Base-by-base conservation (phyloP, 2,329 filamentous ascomycete species). In the Verticillium longisporum region DNA sequence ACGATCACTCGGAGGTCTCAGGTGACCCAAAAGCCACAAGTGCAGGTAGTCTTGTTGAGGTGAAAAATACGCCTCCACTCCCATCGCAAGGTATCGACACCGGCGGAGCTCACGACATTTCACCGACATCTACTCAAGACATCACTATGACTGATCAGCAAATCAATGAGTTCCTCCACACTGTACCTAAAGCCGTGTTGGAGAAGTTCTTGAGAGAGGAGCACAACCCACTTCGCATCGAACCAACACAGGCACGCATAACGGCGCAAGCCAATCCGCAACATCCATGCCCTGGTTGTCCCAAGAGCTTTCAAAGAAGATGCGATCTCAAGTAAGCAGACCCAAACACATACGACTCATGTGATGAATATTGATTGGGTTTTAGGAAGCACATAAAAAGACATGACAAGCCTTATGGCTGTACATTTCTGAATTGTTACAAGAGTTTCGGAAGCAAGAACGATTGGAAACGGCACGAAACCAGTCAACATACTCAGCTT, bases 391-490 rank as follows among this genome's bases (percentile, higher is more conserved):
- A 97, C 71, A 79, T 85, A 72, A 94, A 92, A 70, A 86, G 92
- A 1, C 93, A 97, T 71, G 81, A 84, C 7, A 87, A 86, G 65
- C 93, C 92, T 0, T 97, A 94, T 64, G 87, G 87, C 13, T 97
- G 93, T 73, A 96, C 92, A 0, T 90, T 87, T 65, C 74, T 79
- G 9, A 74, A 77, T 34, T 97, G 93, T 69, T 73, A 75, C 57
- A 92, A 91, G 69, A 79, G 71, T 0, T 97, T 97, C 66, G 93
- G 93, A n/a, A 93, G 90, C 73, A 96, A 97, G 71, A 93, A 92
- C 62, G 93, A 97, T 73, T 97, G 86, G 93, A 96, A 96, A 71
- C 86, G 93, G 1, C 93, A 97, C 69, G 94, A 97, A 69, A 89
- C 86, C 65, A 86, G 84, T 15, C 89, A 94, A 68, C 92, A 97